Conservation (phyloP, 352 stramenopile genomes). For the Globisporangium cederbergense region DNA sequence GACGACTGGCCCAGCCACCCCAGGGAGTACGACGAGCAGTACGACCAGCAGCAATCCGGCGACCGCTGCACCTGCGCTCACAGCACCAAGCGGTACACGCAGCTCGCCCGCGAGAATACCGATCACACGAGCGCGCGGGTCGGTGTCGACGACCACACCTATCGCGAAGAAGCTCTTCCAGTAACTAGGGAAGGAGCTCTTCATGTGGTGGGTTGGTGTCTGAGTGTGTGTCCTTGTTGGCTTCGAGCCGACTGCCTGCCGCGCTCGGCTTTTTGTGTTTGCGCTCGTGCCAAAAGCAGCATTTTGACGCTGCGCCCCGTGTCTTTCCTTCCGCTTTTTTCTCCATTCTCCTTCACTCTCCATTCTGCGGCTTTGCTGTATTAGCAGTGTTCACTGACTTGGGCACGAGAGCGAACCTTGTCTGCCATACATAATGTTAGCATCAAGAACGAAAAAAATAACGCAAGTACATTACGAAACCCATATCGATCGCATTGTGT, state of each 20-base stretch:
- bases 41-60: conserved; percentile 12
- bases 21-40: conserved; percentile 15
- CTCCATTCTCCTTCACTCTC: neutral
- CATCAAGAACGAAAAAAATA: neutral
- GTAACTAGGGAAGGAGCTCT: conserved; percentile 10
- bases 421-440: too few species aligned
- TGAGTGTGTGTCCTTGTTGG: neutral
- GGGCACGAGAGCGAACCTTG: neutral
- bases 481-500: neutral
- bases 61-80: neutral
- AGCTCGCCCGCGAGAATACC: conserved; percentile 22
- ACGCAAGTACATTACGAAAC: conserved; percentile 1
- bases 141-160: conserved; percentile 19
- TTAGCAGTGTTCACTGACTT: neutral
- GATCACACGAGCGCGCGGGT: conserved; percentile 4
- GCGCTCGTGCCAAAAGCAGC: conserved; percentile 5
- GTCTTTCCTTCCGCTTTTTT: neutral
- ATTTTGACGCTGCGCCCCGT: neutral
- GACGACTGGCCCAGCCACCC: neutral
- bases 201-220: conserved; percentile 5
- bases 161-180: conserved; percentile 37
- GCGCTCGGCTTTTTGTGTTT: conserved; percentile 3
- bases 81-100: conserved; percentile 3
- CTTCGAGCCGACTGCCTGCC: neutral
- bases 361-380: neutral